Evolutionary conservation across 306 rosid genomes (phyloP).

Genomic region (Astragalus glycyphyllos): DNA sequence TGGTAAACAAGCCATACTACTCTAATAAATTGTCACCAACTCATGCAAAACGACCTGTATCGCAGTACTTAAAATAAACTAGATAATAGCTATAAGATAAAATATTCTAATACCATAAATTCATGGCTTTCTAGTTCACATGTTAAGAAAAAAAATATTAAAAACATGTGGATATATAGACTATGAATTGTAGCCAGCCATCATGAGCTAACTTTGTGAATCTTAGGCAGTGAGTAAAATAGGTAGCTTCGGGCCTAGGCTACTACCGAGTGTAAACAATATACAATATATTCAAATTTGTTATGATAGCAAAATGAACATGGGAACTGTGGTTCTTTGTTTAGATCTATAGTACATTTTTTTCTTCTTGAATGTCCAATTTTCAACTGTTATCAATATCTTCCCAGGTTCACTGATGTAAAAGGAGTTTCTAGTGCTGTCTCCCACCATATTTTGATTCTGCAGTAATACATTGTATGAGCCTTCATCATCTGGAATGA

Average conservation of each 20-base stretch:
- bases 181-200: slow-evolving; percentile 34
- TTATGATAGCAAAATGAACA: slow-evolving; percentile 53
- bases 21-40: neutral
- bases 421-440: slow-evolving; percentile 74
- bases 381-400: slow-evolving; percentile 68
- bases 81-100: neutral
- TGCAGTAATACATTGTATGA: slow-evolving; percentile 72
- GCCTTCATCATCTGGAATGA: slow-evolving; percentile 87
- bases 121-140: slow-evolving; percentile 21
- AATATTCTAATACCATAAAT: slow-evolving; percentile 22
- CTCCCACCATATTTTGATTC: slow-evolving; percentile 65
- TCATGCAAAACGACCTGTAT: neutral
- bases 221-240: slow-evolving; percentile 7
- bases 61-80: too few relatives aligned
- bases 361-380: slow-evolving; percentile 68
- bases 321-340: slow-evolving; percentile 67
- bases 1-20: slow-evolving; percentile 16
- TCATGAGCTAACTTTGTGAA: slow-evolving; percentile 23
- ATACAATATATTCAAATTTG: slow-evolving; percentile 26
- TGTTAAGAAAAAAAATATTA: slow-evolving; percentile 21
- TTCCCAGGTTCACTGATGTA: slow-evolving; percentile 87
- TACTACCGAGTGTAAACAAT: slow-evolving; percentile 30
- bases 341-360: slow-evolving; percentile 67
- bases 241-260: slow-evolving; percentile 11
- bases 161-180: slow-evolving; percentile 2